phyloP scores from a whole-genome alignment of 2,329 filamentous ascomycete genomes.

The Clarireedia homoeocarpa region DNA sequence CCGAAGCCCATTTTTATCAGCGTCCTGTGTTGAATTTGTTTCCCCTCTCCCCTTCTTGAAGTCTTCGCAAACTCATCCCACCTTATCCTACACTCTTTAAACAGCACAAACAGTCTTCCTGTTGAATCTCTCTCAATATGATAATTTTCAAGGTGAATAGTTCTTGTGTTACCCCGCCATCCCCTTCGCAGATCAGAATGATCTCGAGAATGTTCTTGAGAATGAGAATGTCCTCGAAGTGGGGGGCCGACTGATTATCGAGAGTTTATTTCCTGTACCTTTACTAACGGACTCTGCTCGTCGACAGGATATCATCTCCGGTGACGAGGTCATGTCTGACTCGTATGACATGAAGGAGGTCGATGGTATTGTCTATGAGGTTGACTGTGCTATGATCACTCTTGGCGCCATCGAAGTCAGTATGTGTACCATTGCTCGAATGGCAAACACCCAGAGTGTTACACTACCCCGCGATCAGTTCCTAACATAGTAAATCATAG shows the following conservation, averaged over 20 bases:
- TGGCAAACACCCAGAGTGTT: not conserved
- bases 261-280: not conserved
- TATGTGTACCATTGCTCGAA: constrained; percentile 31
- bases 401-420: constrained; percentile 67
- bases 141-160: constrained; percentile 47
- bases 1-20: not conserved
- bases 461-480: not conserved
- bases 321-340: constrained; percentile 95
- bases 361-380: constrained; percentile 78
- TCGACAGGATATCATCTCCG: constrained; percentile 73
- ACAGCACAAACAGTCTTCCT: not conserved
- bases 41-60: not conserved
- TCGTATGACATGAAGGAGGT: constrained; percentile 78
- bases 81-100: not conserved
- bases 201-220: not conserved
- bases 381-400: constrained; percentile 84
- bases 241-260: not conserved
- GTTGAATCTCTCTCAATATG: constrained; percentile 35
- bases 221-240: not conserved
- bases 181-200: not conserved
- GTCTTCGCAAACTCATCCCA: constrained; percentile 1
- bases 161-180: constrained; percentile 9
- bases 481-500: constrained; percentile 33
- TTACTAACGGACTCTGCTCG: constrained; percentile 6
- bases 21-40: not conserved